Base-by-base conservation (phyloP, 2,329 filamentous ascomycete species). In the Fusarium napiforme region DNA sequence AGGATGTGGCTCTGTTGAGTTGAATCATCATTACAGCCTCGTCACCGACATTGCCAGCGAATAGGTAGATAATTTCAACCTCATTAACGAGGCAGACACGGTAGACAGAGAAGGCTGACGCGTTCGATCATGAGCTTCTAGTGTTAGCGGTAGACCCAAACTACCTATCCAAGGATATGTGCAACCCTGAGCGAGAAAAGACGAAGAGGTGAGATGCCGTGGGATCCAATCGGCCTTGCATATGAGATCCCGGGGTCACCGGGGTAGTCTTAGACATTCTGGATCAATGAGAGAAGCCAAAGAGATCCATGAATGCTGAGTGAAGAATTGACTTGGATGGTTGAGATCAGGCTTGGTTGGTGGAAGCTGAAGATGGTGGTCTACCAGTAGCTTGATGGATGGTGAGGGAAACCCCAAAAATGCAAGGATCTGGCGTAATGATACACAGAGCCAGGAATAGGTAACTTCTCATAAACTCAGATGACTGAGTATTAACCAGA, bases 181-280 rank as follows among this genome's bases (percentile, higher is more conserved):
- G 69, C 71, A 69, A 67, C 58, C 45, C 47, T 53, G 34, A 55
- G 46, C 40, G 46, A 65, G 40, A 64, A 45, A 63, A 52, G 42
- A 63, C 26, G 37, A 60, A 59, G 49, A 77, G 73, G 52, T 50
- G 61, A 76, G 63, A 70, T 70, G 64, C 55, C 42, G 60, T 70
- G 52, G 61, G 64, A 75, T 77, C 69, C 75, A 76, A 77, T 77
- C 69, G 75, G 68, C 60, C 58, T 52, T 75, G 75, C 72, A 67
- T 76, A 73, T 72, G 58, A 78, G 70, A 72, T 71, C 65, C 72
- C 69, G 74, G 73, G 75, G 63, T 63, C 61, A 67, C 71, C 69
- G 65, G 61, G 64, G 60, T 32, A 61, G 67, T 52, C 69, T 59
- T 62, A 47, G 62, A 73, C 56, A 64, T 69, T 75, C 60, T 74